phyloP scores from a whole-genome alignment of 1,284 basidiomycete genomes.

The Farysia itapuensis region DNA sequence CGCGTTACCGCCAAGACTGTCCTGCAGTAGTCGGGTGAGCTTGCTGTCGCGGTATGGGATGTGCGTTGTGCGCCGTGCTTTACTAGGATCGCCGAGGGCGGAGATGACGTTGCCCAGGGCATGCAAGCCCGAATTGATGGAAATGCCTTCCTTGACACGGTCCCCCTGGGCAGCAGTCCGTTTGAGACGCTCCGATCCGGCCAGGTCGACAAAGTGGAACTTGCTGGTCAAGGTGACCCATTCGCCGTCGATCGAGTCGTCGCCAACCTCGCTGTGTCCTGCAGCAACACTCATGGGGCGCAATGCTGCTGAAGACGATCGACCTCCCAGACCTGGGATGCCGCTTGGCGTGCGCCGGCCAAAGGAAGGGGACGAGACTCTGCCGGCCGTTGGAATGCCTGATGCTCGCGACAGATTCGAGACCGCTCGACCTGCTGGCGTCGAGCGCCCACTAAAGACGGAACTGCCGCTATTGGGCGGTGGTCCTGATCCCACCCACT shows the following conservation, averaged over 20 bases:
- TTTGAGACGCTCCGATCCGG: slow-evolving; percentile 80
- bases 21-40: slow-evolving; percentile 87
- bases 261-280: slow-evolving; percentile 1
- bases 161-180: slow-evolving; percentile 72
- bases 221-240: slow-evolving; percentile 87
- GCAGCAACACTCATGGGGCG: slow-evolving; percentile 29
- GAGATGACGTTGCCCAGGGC: slow-evolving; percentile 98
- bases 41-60: slow-evolving; percentile 97
- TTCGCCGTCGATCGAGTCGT: slow-evolving; percentile 37
- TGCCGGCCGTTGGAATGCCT: slow-evolving; percentile 24
- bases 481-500: slow-evolving; percentile 40
- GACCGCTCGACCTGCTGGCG: slow-evolving; percentile 9
- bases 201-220: slow-evolving; percentile 97
- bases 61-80: slow-evolving; percentile 66
- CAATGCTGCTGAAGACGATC: slow-evolving; percentile 19
- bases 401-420: slow-evolving; percentile 28
- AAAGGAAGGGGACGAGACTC: slow-evolving; percentile 29
- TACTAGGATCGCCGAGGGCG: slow-evolving; percentile 88
- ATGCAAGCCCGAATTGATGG: slow-evolving; percentile 89
- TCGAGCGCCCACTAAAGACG: slow-evolving; percentile 12
- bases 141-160: slow-evolving; percentile 84
- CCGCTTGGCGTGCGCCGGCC: slow-evolving; percentile 28
- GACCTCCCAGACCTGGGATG: slow-evolving; percentile 20
- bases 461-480: slow-evolving; percentile 26
- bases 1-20: slow-evolving; percentile 96